phyloP scores from a whole-genome alignment of 2,329 filamentous ascomycete species.

The Balansia obtecta region DNA sequence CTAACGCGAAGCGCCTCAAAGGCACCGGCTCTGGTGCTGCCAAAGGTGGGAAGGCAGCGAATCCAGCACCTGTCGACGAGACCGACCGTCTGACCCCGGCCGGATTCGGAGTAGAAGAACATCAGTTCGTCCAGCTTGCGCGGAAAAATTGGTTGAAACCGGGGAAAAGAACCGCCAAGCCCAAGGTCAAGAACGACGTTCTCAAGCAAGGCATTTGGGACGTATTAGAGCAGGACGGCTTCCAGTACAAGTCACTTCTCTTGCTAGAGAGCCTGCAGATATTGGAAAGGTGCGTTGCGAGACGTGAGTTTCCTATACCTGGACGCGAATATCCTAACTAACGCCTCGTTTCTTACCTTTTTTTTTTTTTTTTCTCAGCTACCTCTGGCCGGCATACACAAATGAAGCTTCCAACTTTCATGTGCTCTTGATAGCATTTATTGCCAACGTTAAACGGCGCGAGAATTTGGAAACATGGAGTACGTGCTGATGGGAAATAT shows the following conservation, averaged over 20 bases:
- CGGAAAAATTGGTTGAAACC: constrained; percentile 72
- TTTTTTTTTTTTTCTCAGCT: constrained; percentile 39
- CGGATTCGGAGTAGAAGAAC: constrained; percentile 59
- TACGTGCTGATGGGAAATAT: constrained; percentile 24
- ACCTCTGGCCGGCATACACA: constrained; percentile 87
- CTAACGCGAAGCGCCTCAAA: constrained; percentile 46
- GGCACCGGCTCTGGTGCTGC: constrained; percentile 34
- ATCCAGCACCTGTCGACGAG: constrained; percentile 26
- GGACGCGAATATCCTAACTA: no score
- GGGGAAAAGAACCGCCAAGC: constrained; percentile 46
- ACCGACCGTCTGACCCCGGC: constrained; percentile 42
- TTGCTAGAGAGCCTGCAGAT: constrained; percentile 83
- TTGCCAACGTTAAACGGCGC: constrained; percentile 78
- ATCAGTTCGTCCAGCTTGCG: constrained; percentile 63
- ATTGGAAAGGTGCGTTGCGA: constrained; percentile 54
- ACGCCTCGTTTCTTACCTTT: not conserved
- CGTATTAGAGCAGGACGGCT: constrained; percentile 67
- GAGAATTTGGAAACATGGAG: constrained; percentile 84
- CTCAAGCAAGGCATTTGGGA: constrained; percentile 87
- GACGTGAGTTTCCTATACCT: not conserved
- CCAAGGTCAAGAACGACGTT: constrained; percentile 70
- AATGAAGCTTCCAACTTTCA: constrained; percentile 87
- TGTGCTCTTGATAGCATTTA: constrained; percentile 71
- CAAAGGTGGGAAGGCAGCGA: constrained; percentile 14
- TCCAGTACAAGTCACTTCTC: constrained; percentile 64